Conservation (phyloP, 805 yeast genomes). For the Saccharomycopsis sp. region DNA sequence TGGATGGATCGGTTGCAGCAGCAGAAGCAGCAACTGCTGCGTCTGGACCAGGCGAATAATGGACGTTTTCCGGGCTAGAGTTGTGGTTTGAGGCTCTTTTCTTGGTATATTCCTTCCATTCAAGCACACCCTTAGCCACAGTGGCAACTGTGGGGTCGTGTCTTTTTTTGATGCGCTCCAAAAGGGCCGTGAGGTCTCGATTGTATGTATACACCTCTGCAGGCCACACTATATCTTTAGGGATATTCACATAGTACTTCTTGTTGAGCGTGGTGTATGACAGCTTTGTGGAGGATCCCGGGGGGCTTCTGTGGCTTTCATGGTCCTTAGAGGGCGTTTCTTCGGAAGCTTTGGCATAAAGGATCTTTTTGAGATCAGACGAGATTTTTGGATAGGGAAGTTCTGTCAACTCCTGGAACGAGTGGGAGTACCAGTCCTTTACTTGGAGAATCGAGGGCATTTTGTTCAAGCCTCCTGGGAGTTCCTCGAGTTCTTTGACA, state of each 20-base stretch:
- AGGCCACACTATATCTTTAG: conserved; percentile 58
- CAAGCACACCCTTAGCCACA: conserved; percentile 86
- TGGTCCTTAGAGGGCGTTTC: conserved; percentile 27
- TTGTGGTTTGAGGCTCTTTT: conserved; percentile 91
- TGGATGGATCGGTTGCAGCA: conserved; percentile 54
- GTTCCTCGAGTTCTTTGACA: conserved; percentile 72
- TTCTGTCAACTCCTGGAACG: conserved; percentile 73
- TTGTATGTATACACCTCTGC: conserved; percentile 68
- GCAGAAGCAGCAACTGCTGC: conserved; percentile 26
- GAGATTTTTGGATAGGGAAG: conserved; percentile 52
- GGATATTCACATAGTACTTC: conserved; percentile 48
- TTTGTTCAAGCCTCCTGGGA: conserved; percentile 67
- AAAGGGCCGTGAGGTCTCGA: conserved; percentile 53
- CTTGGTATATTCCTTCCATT: conserved; percentile 63
- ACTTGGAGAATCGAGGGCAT: conserved; percentile 75
- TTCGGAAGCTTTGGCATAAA: conserved; percentile 35
- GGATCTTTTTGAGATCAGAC: conserved; percentile 34
- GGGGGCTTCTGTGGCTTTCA: conserved; percentile 16
- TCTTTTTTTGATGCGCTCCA: conserved; percentile 66
- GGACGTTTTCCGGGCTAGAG: conserved; percentile 86
- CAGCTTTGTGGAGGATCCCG: not conserved
- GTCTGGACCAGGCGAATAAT: conserved; percentile 64
- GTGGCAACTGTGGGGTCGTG: conserved; percentile 94
- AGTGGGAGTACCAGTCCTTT: conserved; percentile 84
- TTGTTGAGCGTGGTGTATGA: conserved; percentile 20